Base-by-base conservation (phyloP, 176 grass and related monocot species). In the Oryza meridionalis region DNA sequence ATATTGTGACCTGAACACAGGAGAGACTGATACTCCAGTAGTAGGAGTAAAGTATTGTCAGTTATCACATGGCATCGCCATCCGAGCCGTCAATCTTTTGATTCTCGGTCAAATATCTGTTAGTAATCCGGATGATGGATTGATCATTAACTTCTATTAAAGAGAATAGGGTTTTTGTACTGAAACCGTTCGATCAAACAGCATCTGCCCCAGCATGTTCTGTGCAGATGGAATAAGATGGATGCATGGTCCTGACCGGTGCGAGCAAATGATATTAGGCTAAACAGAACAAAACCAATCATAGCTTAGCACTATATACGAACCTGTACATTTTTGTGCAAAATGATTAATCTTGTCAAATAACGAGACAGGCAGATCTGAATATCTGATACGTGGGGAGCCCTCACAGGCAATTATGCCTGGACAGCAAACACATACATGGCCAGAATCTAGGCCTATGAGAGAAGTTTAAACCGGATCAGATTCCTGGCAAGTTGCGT, bases 381-480 rank as follows among this genome's bases (percentile, higher is more conserved):
- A 73, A 32, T 64, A 38, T 37, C 17, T 22, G 69, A 73, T 51
- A 73, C 27, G 70, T 37, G 33, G 58, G 70, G 70, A 74, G 29
- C 29, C 29, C 29, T 31, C 29, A 25, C 13, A 72, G 12, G 69
- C 26, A 24, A 24, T 83, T 73, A 33, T 65, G 8, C 9, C n/a
- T 12, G 32, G 14, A 4, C 33, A 43, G 4, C 55, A 4, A 5
- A 29, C 15, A 51, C 16, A 8, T 19, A 7, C 5, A 50, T 2
- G 46, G 71, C 24, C 44, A 73, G 45, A 66, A 21, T 29, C 62
- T 13, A 17, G 13, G 44, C 15, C 9, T 43, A 43, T 55, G 21
- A 55, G 51, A 55, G 17, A 21, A 55, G 53, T n/a, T 58, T 58
- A n/a, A 58, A 58, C 19, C 53, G 53, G 53, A 58, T 58, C 19